Conservation (phyloP, 257 asterid genomes). For the Pogostemon cablin region DNA sequence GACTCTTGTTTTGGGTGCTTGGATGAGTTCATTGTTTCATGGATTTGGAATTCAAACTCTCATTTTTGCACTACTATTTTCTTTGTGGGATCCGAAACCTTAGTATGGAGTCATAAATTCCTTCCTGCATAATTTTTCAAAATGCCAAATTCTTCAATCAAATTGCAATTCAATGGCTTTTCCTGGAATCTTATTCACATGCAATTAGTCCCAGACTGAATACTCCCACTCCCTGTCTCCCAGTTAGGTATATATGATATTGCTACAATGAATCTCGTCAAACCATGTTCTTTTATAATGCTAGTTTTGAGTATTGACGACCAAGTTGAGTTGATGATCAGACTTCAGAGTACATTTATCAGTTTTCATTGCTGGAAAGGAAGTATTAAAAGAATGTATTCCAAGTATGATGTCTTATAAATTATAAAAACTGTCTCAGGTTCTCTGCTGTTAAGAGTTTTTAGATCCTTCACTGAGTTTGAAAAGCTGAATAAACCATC, state of each 20-base stretch:
- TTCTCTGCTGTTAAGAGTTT: slow-evolving; percentile 8
- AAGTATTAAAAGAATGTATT: slow-evolving; percentile 21
- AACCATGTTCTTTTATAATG: slow-evolving; percentile 6
- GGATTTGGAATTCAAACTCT: not conserved
- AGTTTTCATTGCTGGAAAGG: not conserved
- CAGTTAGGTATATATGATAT: not conserved
- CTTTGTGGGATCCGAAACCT: too few species aligned
- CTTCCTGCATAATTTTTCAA: too few species aligned
- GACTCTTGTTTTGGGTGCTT: not conserved
- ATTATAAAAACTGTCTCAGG: not conserved
- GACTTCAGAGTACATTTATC: slow-evolving; percentile 1
- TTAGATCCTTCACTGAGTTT: slow-evolving; percentile 5
- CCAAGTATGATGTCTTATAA: not conserved
- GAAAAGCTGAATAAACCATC: slow-evolving; percentile 13
- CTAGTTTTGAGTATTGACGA: slow-evolving; percentile 20
- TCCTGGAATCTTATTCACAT: not conserved
- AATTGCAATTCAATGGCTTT: not conserved
- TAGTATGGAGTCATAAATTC: too few species aligned
- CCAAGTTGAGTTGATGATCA: slow-evolving; percentile 16
- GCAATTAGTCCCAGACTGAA: slow-evolving; percentile 4
- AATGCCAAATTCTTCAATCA: not conserved
- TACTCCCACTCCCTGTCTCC: slow-evolving; percentile 9
- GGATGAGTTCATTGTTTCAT: not conserved
- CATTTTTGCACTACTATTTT: not conserved
- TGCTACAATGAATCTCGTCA: not conserved